A percentile compares a stretch with the other conserved stretches of the same genome.
Conservation (phyloP, 2,329 filamentous ascomycete species). For the Beauveria pseudobassiana region DNA sequence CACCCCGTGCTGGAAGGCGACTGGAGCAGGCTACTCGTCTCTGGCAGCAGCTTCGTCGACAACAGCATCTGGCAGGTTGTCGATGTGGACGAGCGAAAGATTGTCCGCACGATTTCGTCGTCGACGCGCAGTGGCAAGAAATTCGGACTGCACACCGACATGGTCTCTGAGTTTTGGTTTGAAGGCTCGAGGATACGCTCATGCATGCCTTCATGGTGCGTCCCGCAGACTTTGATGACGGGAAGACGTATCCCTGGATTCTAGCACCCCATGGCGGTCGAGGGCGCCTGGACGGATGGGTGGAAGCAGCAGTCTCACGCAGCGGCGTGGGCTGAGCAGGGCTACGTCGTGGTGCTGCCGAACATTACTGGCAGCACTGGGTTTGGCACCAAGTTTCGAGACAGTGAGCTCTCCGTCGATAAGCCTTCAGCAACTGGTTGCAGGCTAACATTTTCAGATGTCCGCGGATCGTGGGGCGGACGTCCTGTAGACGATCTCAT, state of each 20-base stretch:
- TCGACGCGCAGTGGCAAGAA: slow-evolving; percentile 24
- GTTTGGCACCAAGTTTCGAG: slow-evolving; percentile 38
- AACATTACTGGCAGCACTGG: slow-evolving; percentile 52
- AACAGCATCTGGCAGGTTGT: slow-evolving; percentile 30
- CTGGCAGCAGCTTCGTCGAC: slow-evolving; percentile 31
- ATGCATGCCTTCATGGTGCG: slow-evolving; percentile 34
- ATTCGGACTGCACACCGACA: slow-evolving; percentile 26
- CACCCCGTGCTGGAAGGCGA: slow-evolving; percentile 20
- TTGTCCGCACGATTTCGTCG: slow-evolving; percentile 23
- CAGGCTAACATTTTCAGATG: slow-evolving; percentile 33
- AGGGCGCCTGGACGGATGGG: slow-evolving; percentile 42
- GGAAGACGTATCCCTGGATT: slow-evolving; percentile 29
- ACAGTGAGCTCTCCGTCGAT: slow-evolving; percentile 18
- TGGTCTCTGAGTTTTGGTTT: slow-evolving; percentile 34
- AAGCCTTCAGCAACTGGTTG: too few relatives aligned
- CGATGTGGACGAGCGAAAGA: slow-evolving; percentile 15
- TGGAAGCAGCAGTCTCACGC: slow-evolving; percentile 47
- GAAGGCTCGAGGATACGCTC: slow-evolving; percentile 27
- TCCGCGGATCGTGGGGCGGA: slow-evolving; percentile 46
- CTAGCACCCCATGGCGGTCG: slow-evolving; percentile 32
- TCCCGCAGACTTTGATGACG: slow-evolving; percentile 29
- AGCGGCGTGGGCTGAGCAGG: slow-evolving; percentile 51
- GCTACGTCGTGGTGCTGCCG: slow-evolving; percentile 51
- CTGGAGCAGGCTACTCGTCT: slow-evolving; percentile 26
- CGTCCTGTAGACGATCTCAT: slow-evolving; percentile 48